phyloP scores from a whole-genome alignment of 2,329 filamentous ascomycete species.

The Teratosphaeria epicoccoides region DNA sequence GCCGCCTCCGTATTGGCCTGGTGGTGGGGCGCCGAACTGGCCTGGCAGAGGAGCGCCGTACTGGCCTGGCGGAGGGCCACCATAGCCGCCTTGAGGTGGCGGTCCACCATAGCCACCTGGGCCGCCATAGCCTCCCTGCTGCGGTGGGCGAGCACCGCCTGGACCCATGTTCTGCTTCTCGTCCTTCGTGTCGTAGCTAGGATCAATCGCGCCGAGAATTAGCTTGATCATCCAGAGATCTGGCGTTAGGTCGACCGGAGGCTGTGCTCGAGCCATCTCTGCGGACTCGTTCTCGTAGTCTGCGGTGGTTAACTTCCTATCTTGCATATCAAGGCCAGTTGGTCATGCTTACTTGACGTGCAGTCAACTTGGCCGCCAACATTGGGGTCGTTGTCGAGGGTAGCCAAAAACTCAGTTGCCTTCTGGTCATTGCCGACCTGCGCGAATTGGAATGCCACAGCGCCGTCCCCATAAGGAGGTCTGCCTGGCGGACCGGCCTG shows the following conservation, averaged over 20 bases:
- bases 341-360: constrained; percentile 49
- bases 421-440: constrained; percentile 58
- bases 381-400: constrained; percentile 52
- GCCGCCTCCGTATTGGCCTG: neutral
- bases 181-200: constrained; percentile 55
- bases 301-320: constrained; percentile 21
- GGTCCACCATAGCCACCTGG: constrained; percentile 18
- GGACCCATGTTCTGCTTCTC: constrained; percentile 37
- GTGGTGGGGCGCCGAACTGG: neutral
- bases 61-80: neutral
- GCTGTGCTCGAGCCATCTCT: constrained; percentile 52
- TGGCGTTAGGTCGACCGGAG: constrained; percentile 52
- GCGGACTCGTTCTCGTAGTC: constrained; percentile 59
- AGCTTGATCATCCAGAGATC: constrained; percentile 59
- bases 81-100: constrained; percentile 5
- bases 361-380: constrained; percentile 56
- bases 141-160: constrained; percentile 18
- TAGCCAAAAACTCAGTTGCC: constrained; percentile 52
- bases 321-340: neutral
- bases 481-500: constrained; percentile 11
- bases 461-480: constrained; percentile 42
- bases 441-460: constrained; percentile 57
- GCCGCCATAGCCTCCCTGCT: constrained; percentile 23
- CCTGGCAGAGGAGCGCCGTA: neutral
- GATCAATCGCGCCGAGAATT: constrained; percentile 56